These are phyloP conservation scores for Typha latifolia DNA, from an alignment of 176 grass and related monocot species.

Conservation along the genomic window DNA sequence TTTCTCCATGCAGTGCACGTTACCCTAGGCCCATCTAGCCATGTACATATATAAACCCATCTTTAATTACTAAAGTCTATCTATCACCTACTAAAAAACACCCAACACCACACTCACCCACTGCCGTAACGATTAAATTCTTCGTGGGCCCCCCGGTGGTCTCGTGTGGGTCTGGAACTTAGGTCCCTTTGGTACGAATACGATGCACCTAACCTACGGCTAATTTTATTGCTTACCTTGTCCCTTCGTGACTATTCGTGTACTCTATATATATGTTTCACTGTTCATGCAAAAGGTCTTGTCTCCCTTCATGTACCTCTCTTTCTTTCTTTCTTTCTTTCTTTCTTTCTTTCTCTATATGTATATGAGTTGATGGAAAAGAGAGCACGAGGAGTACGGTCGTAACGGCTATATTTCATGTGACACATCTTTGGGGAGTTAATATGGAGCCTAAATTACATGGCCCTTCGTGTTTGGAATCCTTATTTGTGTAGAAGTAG, in stretches of 20 bases:
- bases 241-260: too few species aligned
- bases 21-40: not conserved
- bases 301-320: not conserved
- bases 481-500: not conserved
- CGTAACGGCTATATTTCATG: conserved; percentile 4
- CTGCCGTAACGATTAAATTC: too few species aligned
- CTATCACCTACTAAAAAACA: too few species aligned
- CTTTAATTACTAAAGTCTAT: too few species aligned
- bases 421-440: not conserved
- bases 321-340: not conserved
- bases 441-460: not conserved
- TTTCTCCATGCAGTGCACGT: not conserved
- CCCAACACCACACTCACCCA: too few species aligned
- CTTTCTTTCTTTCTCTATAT: not conserved
- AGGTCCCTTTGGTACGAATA: too few species aligned
- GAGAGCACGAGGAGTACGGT: not conserved
- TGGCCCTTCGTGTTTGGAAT: not conserved
- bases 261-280: not conserved
- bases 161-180: too few species aligned
- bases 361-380: not conserved
- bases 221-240: too few species aligned
- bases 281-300: not conserved
- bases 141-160: too few species aligned
- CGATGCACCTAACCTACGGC: too few species aligned
- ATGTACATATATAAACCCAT: not conserved